Evolutionary conservation across 2,329 filamentous ascomycete genomes (phyloP), one percentile per base, ranked within the genome.

Genomic region (Coniella lustricola): DNA sequence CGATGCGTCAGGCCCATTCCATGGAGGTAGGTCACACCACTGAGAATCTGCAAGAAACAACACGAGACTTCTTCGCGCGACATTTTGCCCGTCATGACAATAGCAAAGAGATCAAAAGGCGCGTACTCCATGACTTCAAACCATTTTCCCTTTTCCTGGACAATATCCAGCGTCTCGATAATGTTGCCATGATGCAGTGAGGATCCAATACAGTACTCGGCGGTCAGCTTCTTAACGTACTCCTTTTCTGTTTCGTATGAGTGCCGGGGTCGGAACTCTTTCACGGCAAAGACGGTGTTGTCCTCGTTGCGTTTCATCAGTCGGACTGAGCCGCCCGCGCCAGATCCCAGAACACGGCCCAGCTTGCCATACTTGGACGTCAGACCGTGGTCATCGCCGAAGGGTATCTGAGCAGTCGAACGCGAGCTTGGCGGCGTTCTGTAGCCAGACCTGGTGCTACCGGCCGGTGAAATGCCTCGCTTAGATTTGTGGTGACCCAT

Each of bases 81-180:
- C 93, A 98, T 98, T 68, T 90, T 95, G 32, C 93, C 93, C 0
- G 93, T 97, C 93, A 98, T 98, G 56, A 98, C 93, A 55, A 94
- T 95, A 12, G 93, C 93, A 64, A 98, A 98, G 25, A 98, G 76
- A 64, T 98, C 93, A 61, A 76, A 98, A 0, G 93, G 93, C 10
- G 90, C 93, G 62, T 95, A 98, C 63, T 98, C 93, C 93, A 98
- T 98, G 36, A 98, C 93, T 62, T 97, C 91, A 61, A 90, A 98
- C 89, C 93, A 98, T 55, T 85, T 90, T 44, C 81, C 82, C 66
- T 91, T 93, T 68, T 98, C 93, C 57, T 94, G 87, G 10, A 98
- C 81, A 54, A 98, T 95, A 65, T 98, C 93, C 56, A 98, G 77
- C 1, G 93, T 97, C 66, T 98, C 93, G 59, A 98, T 97, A 57